Base-by-base conservation (phyloP, 331 rosid genomes). In the Malus hybrid region DNA sequence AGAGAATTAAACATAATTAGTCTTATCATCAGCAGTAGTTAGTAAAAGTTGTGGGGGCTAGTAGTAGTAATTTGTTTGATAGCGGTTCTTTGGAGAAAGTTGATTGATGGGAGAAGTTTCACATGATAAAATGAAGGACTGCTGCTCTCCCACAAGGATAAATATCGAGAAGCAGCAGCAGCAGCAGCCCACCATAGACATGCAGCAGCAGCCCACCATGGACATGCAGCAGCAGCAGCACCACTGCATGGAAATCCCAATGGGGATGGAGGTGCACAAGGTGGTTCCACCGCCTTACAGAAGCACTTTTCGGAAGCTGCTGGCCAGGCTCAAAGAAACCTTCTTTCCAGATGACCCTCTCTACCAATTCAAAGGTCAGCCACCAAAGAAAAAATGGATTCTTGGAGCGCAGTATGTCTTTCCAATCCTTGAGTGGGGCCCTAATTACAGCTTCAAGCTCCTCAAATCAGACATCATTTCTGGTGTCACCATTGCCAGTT, bases 401-500 rank as follows among this genome's bases (percentile, higher is more conserved):
- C 89, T 94, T 34, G 93, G 85, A 27, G 91, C 91, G 71, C 91
- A 94, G 65, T 94, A 92, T 75, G 6, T 94, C 20, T 90, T 94
- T 79, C 97, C 99, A 31, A 80, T 94, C 71, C 90, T 94, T 79
- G 87, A 92, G 76, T 94, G 99, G 99, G 92, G 96, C 54, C 90
- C 97, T 74, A 78, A 70, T 70, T 94, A 94, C 78, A 87, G 59
- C 80, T 31, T 92, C 83, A 59, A 78, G 11, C 90, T 92, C 84
- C 86, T 94, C 65, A 94, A 92, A 81, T 92, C 97, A 55, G 99
- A 94, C 84, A 77, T 94, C 71, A 82, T 94, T 82, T 34, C 99
- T 63, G 99, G 99, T 69, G 91, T 94, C 86, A 94, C 99, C 84
- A 94, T 94, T 82, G 99, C 99, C 67, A 92, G 97, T 79, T 84